Conservation (phyloP, 2,329 filamentous ascomycete species). For the Ceratocystis alfenasii region DNA sequence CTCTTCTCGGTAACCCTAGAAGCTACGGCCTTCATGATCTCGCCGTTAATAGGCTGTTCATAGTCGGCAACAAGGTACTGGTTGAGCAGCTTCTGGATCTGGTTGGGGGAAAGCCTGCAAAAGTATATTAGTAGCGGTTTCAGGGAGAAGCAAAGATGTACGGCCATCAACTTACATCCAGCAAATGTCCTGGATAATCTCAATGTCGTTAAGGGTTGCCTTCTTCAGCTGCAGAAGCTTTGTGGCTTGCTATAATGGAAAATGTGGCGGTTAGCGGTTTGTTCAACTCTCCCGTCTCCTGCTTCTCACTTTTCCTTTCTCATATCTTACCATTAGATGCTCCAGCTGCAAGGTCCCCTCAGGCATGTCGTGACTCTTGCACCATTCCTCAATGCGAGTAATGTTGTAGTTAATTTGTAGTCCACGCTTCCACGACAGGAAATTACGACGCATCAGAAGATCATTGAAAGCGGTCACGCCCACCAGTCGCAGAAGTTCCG, state of each 20-base stretch:
- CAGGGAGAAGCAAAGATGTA: neutral
- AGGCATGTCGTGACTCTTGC: slow-evolving; percentile 99
- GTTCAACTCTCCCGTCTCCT: neutral
- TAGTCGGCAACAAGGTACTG: slow-evolving; percentile 98
- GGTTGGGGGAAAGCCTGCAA: slow-evolving; percentile 81
- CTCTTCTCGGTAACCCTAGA: slow-evolving; percentile 97
- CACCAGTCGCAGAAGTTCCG: slow-evolving; percentile 81
- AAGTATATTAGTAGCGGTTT: slow-evolving; percentile 14
- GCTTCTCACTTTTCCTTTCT: neutral
- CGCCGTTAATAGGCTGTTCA: slow-evolving; percentile 97
- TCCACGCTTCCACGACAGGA: slow-evolving; percentile 97
- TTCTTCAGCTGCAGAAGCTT: slow-evolving; percentile 98
- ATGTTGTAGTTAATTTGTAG: slow-evolving; percentile 99
- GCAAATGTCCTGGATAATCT: slow-evolving; percentile 99
- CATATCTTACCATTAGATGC: slow-evolving; percentile 69
- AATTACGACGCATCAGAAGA: slow-evolving; percentile 91
- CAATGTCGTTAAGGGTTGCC: slow-evolving; percentile 95
- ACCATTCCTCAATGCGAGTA: slow-evolving; percentile 98
- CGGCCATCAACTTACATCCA: slow-evolving; percentile 67
- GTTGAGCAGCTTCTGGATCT: slow-evolving; percentile 97
- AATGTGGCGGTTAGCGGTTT: neutral
- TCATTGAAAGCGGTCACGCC: slow-evolving; percentile 98
- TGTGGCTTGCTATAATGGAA: slow-evolving; percentile 65
- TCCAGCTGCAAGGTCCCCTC: slow-evolving; percentile 94
- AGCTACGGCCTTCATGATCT: slow-evolving; percentile 99